Conservation (phyloP, 441 rosid genomes). For the Lepidium campestre region DNA sequence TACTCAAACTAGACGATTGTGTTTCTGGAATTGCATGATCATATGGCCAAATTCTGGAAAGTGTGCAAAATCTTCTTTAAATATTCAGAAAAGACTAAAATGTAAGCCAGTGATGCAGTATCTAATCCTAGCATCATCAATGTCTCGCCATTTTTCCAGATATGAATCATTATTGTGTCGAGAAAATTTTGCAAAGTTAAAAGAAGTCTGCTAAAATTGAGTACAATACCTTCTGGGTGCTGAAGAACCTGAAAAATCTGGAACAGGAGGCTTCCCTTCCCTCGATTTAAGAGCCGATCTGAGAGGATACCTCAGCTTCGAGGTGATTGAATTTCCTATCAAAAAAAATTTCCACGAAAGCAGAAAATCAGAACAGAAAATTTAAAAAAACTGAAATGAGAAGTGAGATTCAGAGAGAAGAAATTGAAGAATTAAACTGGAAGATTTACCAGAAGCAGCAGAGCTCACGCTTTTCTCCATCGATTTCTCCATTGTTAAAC, state of each 20-base stretch:
- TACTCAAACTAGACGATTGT: not conserved
- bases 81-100: not conserved
- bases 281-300: slow-evolving; percentile 62
- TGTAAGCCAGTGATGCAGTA: not conserved
- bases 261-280: slow-evolving; percentile 48
- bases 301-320: slow-evolving; percentile 67
- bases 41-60: not conserved
- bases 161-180: not conserved
- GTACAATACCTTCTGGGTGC: slow-evolving; percentile 44
- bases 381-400: not conserved
- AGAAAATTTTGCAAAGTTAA: not conserved
- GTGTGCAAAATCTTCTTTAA: not conserved
- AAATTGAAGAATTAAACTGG: not conserved
- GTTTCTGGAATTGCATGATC: not conserved
- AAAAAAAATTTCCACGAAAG: not conserved
- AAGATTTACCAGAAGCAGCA: slow-evolving; percentile 25
- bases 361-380: not conserved
- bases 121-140: not conserved
- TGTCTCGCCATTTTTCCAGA: not conserved
- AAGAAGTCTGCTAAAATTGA: not conserved
- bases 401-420: not conserved
- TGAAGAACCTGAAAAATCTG: slow-evolving; percentile 40
- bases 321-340: slow-evolving; percentile 39
- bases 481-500: slow-evolving; percentile 25
- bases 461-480: slow-evolving; percentile 28